Evolutionary conservation across 495 filamentous ascomycete genomes (phyloP), one percentile per base, ranked within the genome.

Genomic region (Xylaria nigripes): DNA sequence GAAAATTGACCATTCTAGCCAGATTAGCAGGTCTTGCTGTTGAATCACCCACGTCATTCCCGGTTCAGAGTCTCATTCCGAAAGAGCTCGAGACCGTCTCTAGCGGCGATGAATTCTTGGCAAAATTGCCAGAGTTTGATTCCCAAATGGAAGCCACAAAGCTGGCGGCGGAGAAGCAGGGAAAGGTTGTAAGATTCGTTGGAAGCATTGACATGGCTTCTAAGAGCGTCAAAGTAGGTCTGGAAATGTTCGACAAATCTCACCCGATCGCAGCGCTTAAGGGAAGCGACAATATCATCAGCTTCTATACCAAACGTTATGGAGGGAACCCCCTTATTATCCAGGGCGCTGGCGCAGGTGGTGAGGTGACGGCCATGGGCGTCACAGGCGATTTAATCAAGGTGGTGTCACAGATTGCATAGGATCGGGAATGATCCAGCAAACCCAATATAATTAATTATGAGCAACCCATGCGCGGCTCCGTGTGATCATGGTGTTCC

Each of bases 261-360:
- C 86, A 87, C 64, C 84, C 93, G 27, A 94, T 97, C 70, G 93
- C 92, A 25, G 86, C 86, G 32, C 74, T 97, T 52, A 94, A 95
- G 77, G 93, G 93, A 34, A 96, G 90, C 70, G 93, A 96, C 67
- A 97, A 97, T 74, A 92, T 96, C 65, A 93, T 98, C 63, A 93
- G 83, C 77, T 95, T 98, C 78, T 95, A 93, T 71, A 96, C 93
- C 42, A 85, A 91, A 76, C 81, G 93, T 61, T 97, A 98, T 66
- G 89, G 89, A 36, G 75, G 74, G 54, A 94, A 90, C 67, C 88
- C 93, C 12, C 71, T 96, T 50, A 93, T 96, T 65, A 82, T 98
- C 45, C 90, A 96, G 76, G 93, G 93, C 54, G 91, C 90, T 34
- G 93, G 91, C 48, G 93, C 93, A 49, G 93, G 93, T 60, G 90